Evolutionary conservation across 441 rosid genomes (phyloP), one percentile per base, ranked within the genome.

Genomic region (Mallotus japonicus): DNA sequence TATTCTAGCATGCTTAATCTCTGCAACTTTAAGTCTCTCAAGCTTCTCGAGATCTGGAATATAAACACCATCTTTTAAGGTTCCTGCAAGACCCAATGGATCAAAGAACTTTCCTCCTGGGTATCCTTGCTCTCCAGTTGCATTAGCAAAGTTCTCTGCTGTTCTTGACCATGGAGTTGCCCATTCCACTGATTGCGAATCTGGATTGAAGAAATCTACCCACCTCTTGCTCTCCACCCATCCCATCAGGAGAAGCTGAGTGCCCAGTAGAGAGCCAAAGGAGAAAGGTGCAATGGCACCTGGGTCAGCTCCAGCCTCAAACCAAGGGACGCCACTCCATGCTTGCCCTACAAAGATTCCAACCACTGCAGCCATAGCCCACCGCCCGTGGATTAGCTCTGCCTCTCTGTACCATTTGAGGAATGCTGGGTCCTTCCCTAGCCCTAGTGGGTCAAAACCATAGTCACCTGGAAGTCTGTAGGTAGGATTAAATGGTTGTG

Each of bases 171-270:
- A 95, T 0, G 97, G 99, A 0, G 97, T 92, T 0, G 97, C 99
- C 99, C 99, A 92, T 57, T 92, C 97, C 42, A 95, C 89, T 0
- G 97, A 87, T 56, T 95, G 99, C 0, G 99, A 95, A 50, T 92
- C 87, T 3, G 96, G 99, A 85, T 88, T 85, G 87, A 92, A 92
- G 87, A 92, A 95, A 65, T 95, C 99, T 0, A 90, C 97, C 97
- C 99, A 92, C 1, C 97, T 63, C 78, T 95, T 95, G 91, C 97
- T 92, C 87, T 95, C 99, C 3, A 95, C 99, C 99, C 99, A 95
- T 1, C 97, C 99, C 99, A 95, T 95, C 40, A 95, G 94, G 32
- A 95, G 42, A 65, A 95, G 85, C 56, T 95, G 97, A 28, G 97
- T 95, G 0, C 94, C 99, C 6, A 90, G 81, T 13, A 89, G 91